Evolutionary conservation across 2,329 filamentous ascomycete species (phyloP).

Genomic region (Venturia pyrina): DNA sequence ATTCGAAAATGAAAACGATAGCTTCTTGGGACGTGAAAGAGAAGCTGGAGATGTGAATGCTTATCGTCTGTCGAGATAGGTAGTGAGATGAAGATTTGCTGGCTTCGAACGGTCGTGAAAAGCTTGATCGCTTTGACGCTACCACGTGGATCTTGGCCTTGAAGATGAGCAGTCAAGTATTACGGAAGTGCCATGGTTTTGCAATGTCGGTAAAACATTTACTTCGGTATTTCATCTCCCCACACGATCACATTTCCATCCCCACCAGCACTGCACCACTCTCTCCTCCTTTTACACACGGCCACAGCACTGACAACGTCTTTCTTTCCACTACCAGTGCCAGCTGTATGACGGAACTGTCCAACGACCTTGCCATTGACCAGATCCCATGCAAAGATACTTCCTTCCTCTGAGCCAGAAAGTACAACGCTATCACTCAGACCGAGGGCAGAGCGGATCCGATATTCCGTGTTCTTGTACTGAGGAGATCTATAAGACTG

Average conservation of each 20-base stretch:
- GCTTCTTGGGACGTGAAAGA: too few species aligned
- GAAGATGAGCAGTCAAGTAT: too few species aligned
- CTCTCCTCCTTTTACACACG: slow-evolving; percentile 35
- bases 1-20: too few species aligned
- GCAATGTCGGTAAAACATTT: background rate
- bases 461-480: slow-evolving; percentile 56
- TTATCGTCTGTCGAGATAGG: too few species aligned
- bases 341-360: slow-evolving; percentile 40
- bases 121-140: too few species aligned
- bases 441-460: slow-evolving; percentile 68
- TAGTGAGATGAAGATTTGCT: too few species aligned
- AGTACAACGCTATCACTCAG: slow-evolving; percentile 67
- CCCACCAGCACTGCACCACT: slow-evolving; percentile 40
- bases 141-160: too few species aligned
- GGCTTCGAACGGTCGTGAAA: too few species aligned
- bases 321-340: slow-evolving; percentile 21
- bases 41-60: too few species aligned
- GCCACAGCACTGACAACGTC: slow-evolving; percentile 38
- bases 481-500: slow-evolving; percentile 52
- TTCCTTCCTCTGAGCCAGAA: slow-evolving; percentile 69
- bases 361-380: slow-evolving; percentile 60
- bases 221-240: slow-evolving; percentile 4
- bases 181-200: too few species aligned
- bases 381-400: slow-evolving; percentile 74
- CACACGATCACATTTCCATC: slow-evolving; percentile 27